Evolutionary conservation across 2,329 filamentous ascomycete species (phyloP), one percentile per base, ranked within the genome.

Genomic region (Cladosporium sp.): DNA sequence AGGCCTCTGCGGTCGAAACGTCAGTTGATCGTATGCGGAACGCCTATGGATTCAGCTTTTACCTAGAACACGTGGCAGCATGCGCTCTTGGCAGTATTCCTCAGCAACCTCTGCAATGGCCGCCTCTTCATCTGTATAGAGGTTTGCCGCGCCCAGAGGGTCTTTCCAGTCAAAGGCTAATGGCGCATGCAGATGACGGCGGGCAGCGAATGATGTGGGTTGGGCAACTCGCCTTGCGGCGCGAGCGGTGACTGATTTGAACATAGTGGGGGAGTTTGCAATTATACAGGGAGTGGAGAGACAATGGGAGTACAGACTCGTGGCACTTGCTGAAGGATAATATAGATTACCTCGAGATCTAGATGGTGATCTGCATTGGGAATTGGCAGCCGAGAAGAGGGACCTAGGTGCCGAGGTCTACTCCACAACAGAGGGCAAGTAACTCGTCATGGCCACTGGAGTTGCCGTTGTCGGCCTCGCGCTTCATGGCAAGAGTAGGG

Each of bases 41-140:
- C 34, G 8, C 35, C 1, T 2, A 39, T 19, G 35, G 40, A 39
- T 47, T 52, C 60, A 44, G 36, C 61, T 64, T 25, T 2, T 80
- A 96, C 92, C 87, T 59, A 97, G 80, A 51, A 99, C 88, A 62
- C 93, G 82, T 51, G 94, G 94, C 40, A 89, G 78, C 77, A 99
- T 80, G 60, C 84, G 84, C 72, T 97, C 92, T 74, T 97, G 93
- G 71, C 92, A 97, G 70, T 97, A 99, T 60, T 90, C 83, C 74
- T 96, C 89, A 34, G 93, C 93, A 5, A 91, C 96, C 67, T 97
- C 91, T 40, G 88, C 82, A 64, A 99, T 93, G 13, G 92, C 91
- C 63, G 90, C 71, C 74, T 99, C 94, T 60, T 99, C 94, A 64
- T 96, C 90, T 1, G 91, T 96, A 68, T 91, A 83, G 44, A 96